Conservation (phyloP, 768 basidiomycete species). For the Mycena epipterygia region DNA sequence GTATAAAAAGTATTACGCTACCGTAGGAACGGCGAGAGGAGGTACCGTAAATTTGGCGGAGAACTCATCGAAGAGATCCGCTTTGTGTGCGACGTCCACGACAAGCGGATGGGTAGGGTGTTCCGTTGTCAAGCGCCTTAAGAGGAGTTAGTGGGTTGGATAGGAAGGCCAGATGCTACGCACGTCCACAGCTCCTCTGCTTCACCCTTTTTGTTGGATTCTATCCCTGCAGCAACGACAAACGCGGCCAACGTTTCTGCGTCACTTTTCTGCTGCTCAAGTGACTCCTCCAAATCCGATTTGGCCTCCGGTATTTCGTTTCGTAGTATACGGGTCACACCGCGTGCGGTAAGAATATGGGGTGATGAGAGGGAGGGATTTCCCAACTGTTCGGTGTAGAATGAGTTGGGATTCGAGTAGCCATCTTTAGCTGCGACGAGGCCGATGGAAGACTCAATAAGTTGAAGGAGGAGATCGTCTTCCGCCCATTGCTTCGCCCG, state of each 20-base stretch:
- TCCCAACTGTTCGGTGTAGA: constrained; percentile 87
- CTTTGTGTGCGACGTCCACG: constrained; percentile 70
- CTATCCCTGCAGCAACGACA: constrained; percentile 74
- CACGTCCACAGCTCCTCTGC: constrained; percentile 80
- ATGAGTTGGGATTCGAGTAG: constrained; percentile 68
- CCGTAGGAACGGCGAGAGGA: constrained; percentile 54
- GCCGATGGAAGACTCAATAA: constrained; percentile 88
- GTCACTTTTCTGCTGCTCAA: constrained; percentile 69
- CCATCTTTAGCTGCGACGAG: constrained; percentile 81
- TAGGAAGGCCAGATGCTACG: constrained; percentile 44
- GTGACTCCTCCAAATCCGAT: constrained; percentile 84
- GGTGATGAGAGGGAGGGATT: constrained; percentile 84
- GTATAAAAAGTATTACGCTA: constrained; percentile 28
- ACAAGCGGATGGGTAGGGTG: constrained; percentile 81
- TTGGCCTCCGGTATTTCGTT: constrained; percentile 83
- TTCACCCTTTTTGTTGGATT: constrained; percentile 73
- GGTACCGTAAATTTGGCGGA: constrained; percentile 75
- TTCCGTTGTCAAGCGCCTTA: constrained; percentile 54
- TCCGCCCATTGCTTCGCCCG: constrained; percentile 89
- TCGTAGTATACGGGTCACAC: constrained; percentile 81
- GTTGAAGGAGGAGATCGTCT: constrained; percentile 90
- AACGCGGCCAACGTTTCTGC: constrained; percentile 78
- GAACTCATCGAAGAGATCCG: constrained; percentile 72
- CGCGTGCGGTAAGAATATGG: constrained; percentile 83
- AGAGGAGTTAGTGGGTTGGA: constrained; percentile 3